Evolutionary conservation across 345 rosid genomes (phyloP), one percentile per base, ranked within the genome.

Genomic region (Sisymbrium irio): DNA sequence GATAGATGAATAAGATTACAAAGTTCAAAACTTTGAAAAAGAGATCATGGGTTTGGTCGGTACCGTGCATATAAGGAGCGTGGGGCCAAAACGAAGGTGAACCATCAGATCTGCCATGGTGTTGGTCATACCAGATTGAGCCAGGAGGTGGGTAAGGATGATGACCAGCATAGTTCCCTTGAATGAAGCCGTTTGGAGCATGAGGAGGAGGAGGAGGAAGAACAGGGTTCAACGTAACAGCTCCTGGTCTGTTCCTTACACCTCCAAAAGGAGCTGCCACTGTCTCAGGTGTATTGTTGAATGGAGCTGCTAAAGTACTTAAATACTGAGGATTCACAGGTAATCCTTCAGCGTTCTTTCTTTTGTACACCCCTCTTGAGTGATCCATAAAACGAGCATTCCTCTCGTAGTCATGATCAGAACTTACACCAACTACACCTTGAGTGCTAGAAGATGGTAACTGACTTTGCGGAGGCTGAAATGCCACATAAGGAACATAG

Each of bases 21-120:
- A 69, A 36, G 27, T 63, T 37, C 33, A 39, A n/a, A 18, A 62
- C 64, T 35, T 35, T 17, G n/a, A 25, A 15, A 37, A 46, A 28
- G 25, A 44, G 49, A 9, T 4, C 2, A 25, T 17, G 50, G 18
- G 6, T 47, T 47, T 19, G 32, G 55, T 69, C 72, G 41, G 49
- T 85, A 93, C 97, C 93, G 41, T 85, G 93, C 79, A 90, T 80
- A 45, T 80, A 88, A 77, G 93, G 89, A 53, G 82, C 51, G 53
- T 81, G 91, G n/a, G 82, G 83, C 97, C 98, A 90, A 62, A 79
- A 75, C 20, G 85, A 71, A 72, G 86, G 71, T 58, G 88, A 78
- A 50, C 84, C 86, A 74, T 86, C 95, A 77, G 77, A 35, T 71
- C 72, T 71, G 25, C 68, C 76, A 35, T 41, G 76, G 47, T 71